Base-by-base conservation (phyloP, 1,284 basidiomycete species). In the Puccinia polysora region DNA sequence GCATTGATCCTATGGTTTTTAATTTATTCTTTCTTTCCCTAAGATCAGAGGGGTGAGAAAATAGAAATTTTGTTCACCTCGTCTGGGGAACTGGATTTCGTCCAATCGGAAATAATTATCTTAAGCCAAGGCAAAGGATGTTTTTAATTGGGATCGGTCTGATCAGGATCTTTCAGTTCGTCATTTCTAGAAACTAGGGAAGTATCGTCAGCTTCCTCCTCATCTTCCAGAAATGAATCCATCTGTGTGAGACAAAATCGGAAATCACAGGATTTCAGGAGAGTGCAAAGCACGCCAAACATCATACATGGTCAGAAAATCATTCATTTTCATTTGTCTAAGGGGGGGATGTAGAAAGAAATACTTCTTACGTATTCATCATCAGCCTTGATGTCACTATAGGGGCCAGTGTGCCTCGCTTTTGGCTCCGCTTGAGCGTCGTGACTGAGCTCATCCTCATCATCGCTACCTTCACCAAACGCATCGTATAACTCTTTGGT, bases 401-500 rank as follows among this genome's bases (percentile, higher is more conserved):
- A 65, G 14, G 47, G 56, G 43, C 36, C 56, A 2, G 36, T 10
- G 56, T 38, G 56, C 12, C n/a, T 18, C 56, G 20, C 43, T 14
- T 40, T 40, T 40, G 4, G 12, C 10, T 4, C 56, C 23, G 25
- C 23, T 78, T 89, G 85, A 32, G 83, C 87, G 73, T 89, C 86
- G 43, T 85, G 84, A 49, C 89, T 87, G 2, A 79, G 78, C 25
- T 82, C 83, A 75, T 89, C 88, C 86, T 88, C 36, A 87, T 84
- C 79, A 65, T 73, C 47, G 23, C 25, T 58, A 10, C 38, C 47
- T 25, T 62, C 40, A 38, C 90, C 91, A 81, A 94, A 94, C 15
- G 91, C 91, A 80, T 94, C 91, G 77, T 94, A 94, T 70, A 94
- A 78, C 79, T 94, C 91, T 81, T 88, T 90, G 49, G 88, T 87